Base-by-base conservation (phyloP, 1,284 basidiomycete genomes). In the Tylopilus sp. region DNA sequence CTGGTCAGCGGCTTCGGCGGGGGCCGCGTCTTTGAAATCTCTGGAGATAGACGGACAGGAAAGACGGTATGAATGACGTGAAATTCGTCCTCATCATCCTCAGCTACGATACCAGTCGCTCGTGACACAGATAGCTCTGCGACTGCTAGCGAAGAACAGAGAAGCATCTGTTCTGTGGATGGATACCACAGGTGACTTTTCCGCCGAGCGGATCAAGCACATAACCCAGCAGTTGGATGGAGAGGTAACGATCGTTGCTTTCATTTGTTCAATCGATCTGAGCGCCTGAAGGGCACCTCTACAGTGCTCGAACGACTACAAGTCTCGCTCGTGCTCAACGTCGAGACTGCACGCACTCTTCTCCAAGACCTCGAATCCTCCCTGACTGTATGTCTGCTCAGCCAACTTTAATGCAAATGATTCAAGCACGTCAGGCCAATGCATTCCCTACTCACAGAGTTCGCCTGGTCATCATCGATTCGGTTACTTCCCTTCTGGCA, bases 181-280 rank as follows among this genome's bases (percentile, higher is more conserved):
- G 37, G 87, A 90, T 57, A 83, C 81, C 9, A 75, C 72, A 1
- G 84, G 85, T 3, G 80, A 80, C 48, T 85, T 89, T 61, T 76
- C 82, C 29, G 69, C 71, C 0, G 76, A 81, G 16, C 70, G 72
- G 40, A 73, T 79, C 2, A 54, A 64, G 3, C 56, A 63, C n/a
- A 59, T 81, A 26, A 53, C 79, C 6, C 58, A 60, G 35, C 59
- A 58, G n/a, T 60, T 69, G 33, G 53, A 53, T 19, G 63, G 56
- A 28, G 57, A 72, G 64, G 79, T 78, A 44, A 47, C 29, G 16
- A 33, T 37, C 25, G 36, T 34, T 31, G 2, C 33, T 51, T 11
- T 42, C 18, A 18, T 35, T 35, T 37, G 19, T 23, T n/a, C 19
- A n/a, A 19, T 51, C 54, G 52, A 44, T 44, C 44, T 50, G 39